Percentiles rank a stretch among this genome's conserved stretches.
phyloP scores from a whole-genome alignment of 2,329 filamentous ascomycete genomes.

The Sordariomycetes sp. region DNA sequence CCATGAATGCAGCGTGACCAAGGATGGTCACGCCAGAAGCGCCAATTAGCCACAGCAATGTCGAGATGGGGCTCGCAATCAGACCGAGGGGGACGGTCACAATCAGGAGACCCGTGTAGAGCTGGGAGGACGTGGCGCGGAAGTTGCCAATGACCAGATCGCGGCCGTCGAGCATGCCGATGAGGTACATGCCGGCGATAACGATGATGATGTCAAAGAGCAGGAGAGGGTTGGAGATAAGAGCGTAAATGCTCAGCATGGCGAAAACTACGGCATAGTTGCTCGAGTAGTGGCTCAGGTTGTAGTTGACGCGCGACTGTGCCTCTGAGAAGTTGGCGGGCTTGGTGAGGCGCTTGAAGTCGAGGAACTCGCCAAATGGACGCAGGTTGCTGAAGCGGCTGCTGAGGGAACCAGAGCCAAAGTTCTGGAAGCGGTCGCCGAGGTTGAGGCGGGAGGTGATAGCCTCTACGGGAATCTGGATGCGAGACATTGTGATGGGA shows the following conservation, averaged over 20 bases:
- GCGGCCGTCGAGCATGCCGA: conserved; percentile 79
- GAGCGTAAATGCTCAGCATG: conserved; percentile 92
- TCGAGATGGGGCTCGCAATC: conserved; percentile 74
- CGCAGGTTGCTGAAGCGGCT: conserved; percentile 87
- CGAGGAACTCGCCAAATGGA: conserved; percentile 87
- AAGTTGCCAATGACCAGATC: conserved; percentile 82
- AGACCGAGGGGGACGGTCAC: conserved; percentile 78
- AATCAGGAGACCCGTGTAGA: conserved; percentile 82
- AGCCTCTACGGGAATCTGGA: conserved; percentile 87
- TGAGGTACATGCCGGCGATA: conserved; percentile 78
- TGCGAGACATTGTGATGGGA: conserved; percentile 58
- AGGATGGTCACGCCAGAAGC: conserved; percentile 89
- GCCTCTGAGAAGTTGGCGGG: conserved; percentile 83
- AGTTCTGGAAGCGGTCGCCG: conserved; percentile 71
- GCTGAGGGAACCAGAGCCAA: conserved; percentile 70
- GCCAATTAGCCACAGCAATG: conserved; percentile 90
- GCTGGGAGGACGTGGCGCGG: conserved; percentile 80
- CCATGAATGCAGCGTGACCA: conserved; percentile 90
- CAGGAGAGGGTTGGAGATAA: conserved; percentile 78
- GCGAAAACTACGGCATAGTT: conserved; percentile 93
- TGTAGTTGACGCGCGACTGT: conserved; percentile 93
- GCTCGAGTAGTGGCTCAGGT: conserved; percentile 93
- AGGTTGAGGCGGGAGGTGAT: conserved; percentile 87
- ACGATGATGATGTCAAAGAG: conserved; percentile 91
- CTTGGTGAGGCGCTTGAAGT: conserved; percentile 92